Conservation (phyloP, 768 basidiomycete species). For the Trametes coccinea region DNA sequence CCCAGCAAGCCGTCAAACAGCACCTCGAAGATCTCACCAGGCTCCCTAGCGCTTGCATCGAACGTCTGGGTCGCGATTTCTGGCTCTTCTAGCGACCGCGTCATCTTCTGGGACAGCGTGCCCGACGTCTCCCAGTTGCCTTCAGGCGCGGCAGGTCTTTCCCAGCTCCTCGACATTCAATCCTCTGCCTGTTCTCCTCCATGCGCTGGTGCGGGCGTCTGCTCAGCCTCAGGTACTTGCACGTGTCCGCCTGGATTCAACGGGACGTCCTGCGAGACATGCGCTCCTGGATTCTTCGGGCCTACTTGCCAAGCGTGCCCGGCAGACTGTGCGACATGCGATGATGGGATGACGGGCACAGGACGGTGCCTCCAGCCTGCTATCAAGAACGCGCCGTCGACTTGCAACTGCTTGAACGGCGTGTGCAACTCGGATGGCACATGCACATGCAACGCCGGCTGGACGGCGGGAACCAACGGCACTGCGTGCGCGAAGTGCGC, state of each 20-base stretch:
- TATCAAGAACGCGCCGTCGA: slow-evolving; percentile 53
- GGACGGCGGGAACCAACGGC: slow-evolving; percentile 68
- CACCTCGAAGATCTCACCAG: slow-evolving; percentile 41
- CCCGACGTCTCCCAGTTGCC: slow-evolving; percentile 76
- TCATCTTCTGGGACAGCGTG: slow-evolving; percentile 78
- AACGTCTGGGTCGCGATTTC: slow-evolving; percentile 70
- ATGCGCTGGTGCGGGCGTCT: slow-evolving; percentile 73
- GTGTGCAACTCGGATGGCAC: slow-evolving; percentile 66
- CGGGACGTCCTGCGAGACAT: slow-evolving; percentile 79
- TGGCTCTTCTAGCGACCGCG: slow-evolving; percentile 51
- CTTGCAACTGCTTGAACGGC: slow-evolving; percentile 85
- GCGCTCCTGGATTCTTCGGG: slow-evolving; percentile 75
- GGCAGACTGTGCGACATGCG: slow-evolving; percentile 65
- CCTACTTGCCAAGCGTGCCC: slow-evolving; percentile 71
- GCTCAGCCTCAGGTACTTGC: slow-evolving; percentile 70
- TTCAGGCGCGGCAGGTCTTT: slow-evolving; percentile 39
- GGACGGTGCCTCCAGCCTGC: slow-evolving; percentile 65
- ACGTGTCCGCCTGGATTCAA: slow-evolving; percentile 72
- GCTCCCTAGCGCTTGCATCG: slow-evolving; percentile 67
- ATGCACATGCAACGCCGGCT: slow-evolving; percentile 78
- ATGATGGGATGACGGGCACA: slow-evolving; percentile 76
- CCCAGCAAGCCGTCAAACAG: slow-evolving; percentile 43
- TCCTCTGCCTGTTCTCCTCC: slow-evolving; percentile 74
- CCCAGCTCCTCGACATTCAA: slow-evolving; percentile 70
- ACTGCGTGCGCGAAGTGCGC: slow-evolving; percentile 77